Base-by-base conservation (phyloP, 2,329 filamentous ascomycete genomes). In the Hypoxylon sp. region DNA sequence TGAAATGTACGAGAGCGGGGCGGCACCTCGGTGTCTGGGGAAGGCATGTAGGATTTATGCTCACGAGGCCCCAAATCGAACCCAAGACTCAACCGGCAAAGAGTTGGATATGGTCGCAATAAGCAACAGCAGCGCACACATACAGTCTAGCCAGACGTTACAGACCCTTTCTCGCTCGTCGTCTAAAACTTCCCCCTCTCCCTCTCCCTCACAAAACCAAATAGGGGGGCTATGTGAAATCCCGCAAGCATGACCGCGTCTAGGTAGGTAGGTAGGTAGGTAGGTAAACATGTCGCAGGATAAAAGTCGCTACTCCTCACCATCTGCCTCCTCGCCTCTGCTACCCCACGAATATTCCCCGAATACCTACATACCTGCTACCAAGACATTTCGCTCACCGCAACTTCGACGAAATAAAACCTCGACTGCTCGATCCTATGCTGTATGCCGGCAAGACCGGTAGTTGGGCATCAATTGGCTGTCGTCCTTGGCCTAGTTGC, bases 261-360 rank as follows among this genome's bases (percentile, higher is more conserved):
- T n/a, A n/a, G n/a, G n/a, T n/a, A n/a, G n/a, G n/a, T n/a, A n/a
- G n/a, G n/a, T n/a, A n/a, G n/a, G n/a, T n/a, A n/a, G n/a, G n/a
- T n/a, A n/a, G n/a, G n/a, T n/a, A n/a, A n/a, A n/a, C n/a, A n/a
- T n/a, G n/a, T n/a, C n/a, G n/a, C n/a, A n/a, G n/a, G n/a, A n/a
- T n/a, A n/a, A n/a, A n/a, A n/a, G n/a, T n/a, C n/a, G n/a, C n/a
- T n/a, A n/a, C 38, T 54, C 41, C 32, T 34, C 23, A 11, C 17
- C 32, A 32, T 34, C 31, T 15, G 12, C 23, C 26, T 31, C 36
- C 23, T 20, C 30, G 13, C 35, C 35, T 43, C 35, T 40, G 6
- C 30, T 34, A 57, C 55, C 55, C 55, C 55, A 57, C 55, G 55
- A 46, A 55, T 51, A 57, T 55, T 55, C 38, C 50, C 55, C 55